A percentile compares a stretch with the other conserved stretches of the same genome.
Evolutionary conservation across 768 basidiomycete species (phyloP).

Genomic region (Tylopilus sp.): DNA sequence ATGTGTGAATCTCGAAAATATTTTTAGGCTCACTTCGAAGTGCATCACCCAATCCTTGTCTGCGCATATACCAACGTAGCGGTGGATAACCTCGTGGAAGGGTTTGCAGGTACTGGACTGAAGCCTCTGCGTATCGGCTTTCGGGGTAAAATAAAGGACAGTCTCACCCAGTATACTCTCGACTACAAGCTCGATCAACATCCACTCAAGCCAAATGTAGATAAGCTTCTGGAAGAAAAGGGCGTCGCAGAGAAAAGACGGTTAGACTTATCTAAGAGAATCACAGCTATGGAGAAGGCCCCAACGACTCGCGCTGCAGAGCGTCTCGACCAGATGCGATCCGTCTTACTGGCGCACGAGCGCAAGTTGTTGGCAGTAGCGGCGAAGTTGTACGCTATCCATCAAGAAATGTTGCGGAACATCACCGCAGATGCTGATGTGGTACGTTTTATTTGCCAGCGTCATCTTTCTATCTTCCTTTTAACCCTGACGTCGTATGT

Average conservation of each 20-base stretch:
- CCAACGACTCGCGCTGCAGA: conserved; percentile 12
- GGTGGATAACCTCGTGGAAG: conserved; percentile 86
- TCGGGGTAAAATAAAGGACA: conserved; percentile 53
- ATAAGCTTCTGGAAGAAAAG: conserved; percentile 40
- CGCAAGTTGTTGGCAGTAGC: conserved; percentile 33
- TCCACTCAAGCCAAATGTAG: conserved; percentile 45
- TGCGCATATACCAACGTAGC: conserved; percentile 94
- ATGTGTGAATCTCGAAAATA: not conserved
- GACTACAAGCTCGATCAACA: conserved; percentile 64
- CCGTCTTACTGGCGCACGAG: conserved; percentile 23
- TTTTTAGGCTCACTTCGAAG: conserved; percentile 68
- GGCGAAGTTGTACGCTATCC: conserved; percentile 49
- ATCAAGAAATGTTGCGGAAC: conserved; percentile 62
- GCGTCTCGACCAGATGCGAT: conserved; percentile 31
- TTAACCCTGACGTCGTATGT: conserved; percentile 7
- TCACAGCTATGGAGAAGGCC: conserved; percentile 17
- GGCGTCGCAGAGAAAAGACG: conserved; percentile 27
- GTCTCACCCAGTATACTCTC: conserved; percentile 56
- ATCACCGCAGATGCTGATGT: conserved; percentile 68
- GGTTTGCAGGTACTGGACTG: conserved; percentile 56
- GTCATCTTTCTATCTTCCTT: not conserved
- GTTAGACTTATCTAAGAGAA: conserved; percentile 24
- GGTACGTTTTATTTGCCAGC: conserved; percentile 41
- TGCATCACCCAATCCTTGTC: conserved; percentile 82
- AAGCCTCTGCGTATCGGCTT: conserved; percentile 77